Percentiles rank a stretch among this genome's conserved stretches.
phyloP scores from a whole-genome alignment of 164 flowering plant species.

The Buxus sempervirens region DNA sequence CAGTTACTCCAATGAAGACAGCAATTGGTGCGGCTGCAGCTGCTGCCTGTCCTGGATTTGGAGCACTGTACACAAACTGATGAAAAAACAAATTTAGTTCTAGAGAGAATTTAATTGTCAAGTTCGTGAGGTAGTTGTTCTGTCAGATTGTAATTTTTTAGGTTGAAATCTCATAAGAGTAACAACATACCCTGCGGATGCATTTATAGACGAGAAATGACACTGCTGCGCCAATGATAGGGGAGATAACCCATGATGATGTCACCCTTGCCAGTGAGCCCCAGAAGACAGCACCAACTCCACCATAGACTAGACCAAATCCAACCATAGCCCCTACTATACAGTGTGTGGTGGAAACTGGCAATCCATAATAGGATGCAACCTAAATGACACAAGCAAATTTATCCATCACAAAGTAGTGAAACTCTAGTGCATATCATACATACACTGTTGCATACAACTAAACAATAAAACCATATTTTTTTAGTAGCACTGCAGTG shows the following conservation, averaged over 20 bases:
- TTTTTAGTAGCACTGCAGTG: too few relatives aligned
- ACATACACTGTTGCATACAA: not conserved
- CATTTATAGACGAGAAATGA: constrained; percentile 98
- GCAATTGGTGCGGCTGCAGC: constrained; percentile 95
- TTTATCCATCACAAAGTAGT: not conserved
- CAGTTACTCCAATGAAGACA: constrained; percentile 79
- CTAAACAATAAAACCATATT: not conserved
- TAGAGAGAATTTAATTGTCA: not conserved
- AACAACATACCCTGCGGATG: constrained; percentile 84
- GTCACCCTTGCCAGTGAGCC: constrained; percentile 85
- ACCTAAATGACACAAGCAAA: constrained; percentile 45
- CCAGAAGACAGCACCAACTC: constrained; percentile 97
- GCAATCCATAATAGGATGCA: constrained; percentile 94
- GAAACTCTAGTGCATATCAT: not conserved
- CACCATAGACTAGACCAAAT: constrained; percentile 89
- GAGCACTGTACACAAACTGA: constrained; percentile 97
- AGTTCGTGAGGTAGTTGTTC: not conserved
- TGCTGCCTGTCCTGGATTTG: constrained; percentile 94
- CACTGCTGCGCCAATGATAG: constrained; percentile 73
- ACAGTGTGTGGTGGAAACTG: constrained; percentile 99
- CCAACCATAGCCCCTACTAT: constrained; percentile 99
- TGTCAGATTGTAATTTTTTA: not conserved
- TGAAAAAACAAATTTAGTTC: constrained; percentile 28
- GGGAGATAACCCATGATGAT: constrained; percentile 97
- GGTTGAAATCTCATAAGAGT: constrained; percentile 1